A percentile compares a stretch with the other conserved stretches of the same genome.
phyloP scores from a whole-genome alignment of 1,284 basidiomycete genomes.

The Boletus albobrunnescens region DNA sequence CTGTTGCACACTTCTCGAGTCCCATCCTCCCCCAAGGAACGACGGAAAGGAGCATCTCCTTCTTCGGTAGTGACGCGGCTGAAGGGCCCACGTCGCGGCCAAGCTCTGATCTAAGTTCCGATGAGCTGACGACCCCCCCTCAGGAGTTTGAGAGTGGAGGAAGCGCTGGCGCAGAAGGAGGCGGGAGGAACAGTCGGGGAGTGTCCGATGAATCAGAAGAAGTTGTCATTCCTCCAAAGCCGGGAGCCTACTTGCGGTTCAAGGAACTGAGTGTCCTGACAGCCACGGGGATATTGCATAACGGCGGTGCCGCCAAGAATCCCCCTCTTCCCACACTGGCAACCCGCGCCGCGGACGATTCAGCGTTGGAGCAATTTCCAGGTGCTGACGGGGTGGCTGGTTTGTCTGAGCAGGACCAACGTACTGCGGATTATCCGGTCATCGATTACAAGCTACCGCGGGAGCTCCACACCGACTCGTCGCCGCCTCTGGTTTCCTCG shows the following conservation, averaged over 20 bases:
- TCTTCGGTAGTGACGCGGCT: conserved; percentile 3
- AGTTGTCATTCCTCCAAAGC: not conserved
- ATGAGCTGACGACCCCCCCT: conserved; percentile 10
- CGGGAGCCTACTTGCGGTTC: conserved; percentile 2
- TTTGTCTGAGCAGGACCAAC: conserved; percentile 11
- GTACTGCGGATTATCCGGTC: conserved; percentile 13
- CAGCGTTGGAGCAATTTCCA: conserved; percentile 1
- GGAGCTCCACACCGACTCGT: conserved; percentile 46
- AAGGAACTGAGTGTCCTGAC: conserved; percentile 1
- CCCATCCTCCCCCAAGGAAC: conserved; percentile 10
- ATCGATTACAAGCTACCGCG: conserved; percentile 60
- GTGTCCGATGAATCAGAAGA: conserved; percentile 11
- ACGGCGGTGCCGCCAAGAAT: not conserved
- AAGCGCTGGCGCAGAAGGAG: conserved; percentile 12
- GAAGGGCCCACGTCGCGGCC: conserved; percentile 12
- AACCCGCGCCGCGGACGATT: not conserved
- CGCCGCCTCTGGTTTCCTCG: conserved; percentile 57
- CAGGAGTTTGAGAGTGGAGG: conserved; percentile 17
- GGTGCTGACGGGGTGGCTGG: not conserved
- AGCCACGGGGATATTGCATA: not conserved
- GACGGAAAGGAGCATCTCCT: not conserved
- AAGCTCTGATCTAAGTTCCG: conserved; percentile 17
- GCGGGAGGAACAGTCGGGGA: conserved; percentile 4
- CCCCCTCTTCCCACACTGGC: not conserved
- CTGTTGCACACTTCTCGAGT: conserved; percentile 17